These are phyloP conservation scores for Striga asiatica DNA, from an alignment of 257 asterid genomes.

Conservation along the genomic window DNA sequence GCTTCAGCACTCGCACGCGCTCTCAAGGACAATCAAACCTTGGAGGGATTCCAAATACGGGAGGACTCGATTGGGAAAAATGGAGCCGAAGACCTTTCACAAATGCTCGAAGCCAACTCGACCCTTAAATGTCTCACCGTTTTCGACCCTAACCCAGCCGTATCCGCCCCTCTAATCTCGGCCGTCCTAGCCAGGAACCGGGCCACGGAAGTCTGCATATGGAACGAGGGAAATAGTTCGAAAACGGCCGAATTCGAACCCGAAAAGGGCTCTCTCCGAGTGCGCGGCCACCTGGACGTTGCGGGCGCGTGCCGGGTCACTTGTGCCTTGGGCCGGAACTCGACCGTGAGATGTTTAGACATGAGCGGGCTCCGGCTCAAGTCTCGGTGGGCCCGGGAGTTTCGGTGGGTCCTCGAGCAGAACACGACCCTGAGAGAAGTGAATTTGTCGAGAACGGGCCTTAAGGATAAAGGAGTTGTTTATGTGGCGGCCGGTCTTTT, in stretches of 20 bases:
- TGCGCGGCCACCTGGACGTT: constrained; percentile 32
- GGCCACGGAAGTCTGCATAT: constrained; percentile 56
- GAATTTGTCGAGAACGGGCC: constrained; percentile 42
- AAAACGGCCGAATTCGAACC: constrained; percentile 61
- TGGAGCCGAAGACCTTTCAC: constrained; percentile 74
- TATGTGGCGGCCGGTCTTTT: constrained; percentile 82
- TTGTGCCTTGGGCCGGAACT: constrained; percentile 61
- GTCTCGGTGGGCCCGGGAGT: constrained; percentile 73
- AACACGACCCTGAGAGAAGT: constrained; percentile 56
- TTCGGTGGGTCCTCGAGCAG: constrained; percentile 77
- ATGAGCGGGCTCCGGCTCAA: constrained; percentile 57
- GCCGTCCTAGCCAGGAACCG: constrained; percentile 79
- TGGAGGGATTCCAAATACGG: constrained; percentile 70
- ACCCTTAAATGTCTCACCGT: constrained; percentile 42
- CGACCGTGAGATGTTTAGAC: constrained; percentile 62
- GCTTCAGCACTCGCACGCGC: constrained; percentile 49
- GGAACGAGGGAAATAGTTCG: constrained; percentile 34
- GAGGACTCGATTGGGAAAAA: constrained; percentile 67
- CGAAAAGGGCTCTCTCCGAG: constrained; percentile 41
- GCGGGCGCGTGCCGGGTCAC: constrained; percentile 53
- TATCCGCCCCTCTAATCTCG: constrained; percentile 61
- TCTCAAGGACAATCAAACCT: constrained; percentile 34
- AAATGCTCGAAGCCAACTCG: constrained; percentile 87
- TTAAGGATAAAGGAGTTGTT: constrained; percentile 62
- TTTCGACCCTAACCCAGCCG: constrained; percentile 36